Evolutionary conservation across 2,329 filamentous ascomycete species (phyloP).

Genomic region (Diaporthe vaccinii): DNA sequence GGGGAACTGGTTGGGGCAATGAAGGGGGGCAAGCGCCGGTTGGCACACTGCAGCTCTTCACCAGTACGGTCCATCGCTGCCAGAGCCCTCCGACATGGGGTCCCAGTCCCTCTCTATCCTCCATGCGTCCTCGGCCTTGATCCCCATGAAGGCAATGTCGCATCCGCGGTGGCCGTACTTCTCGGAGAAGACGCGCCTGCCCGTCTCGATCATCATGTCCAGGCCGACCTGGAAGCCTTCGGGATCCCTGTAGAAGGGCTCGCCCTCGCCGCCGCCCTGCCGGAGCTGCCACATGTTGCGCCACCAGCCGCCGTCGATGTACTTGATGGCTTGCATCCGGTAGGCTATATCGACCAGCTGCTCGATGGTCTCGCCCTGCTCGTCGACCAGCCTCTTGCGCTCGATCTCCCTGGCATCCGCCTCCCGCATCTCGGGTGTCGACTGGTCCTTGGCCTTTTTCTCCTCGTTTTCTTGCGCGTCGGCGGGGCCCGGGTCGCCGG

Average conservation of each 20-base stretch:
- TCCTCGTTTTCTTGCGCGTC: slow-evolving; percentile 44
- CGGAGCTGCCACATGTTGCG: slow-evolving; percentile 67
- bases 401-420: slow-evolving; percentile 53
- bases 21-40: neutral
- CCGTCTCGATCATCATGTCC: slow-evolving; percentile 60
- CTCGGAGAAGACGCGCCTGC: slow-evolving; percentile 54
- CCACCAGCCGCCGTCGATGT: slow-evolving; percentile 53
- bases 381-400: slow-evolving; percentile 49
- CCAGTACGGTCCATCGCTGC: slow-evolving; percentile 42
- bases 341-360: slow-evolving; percentile 48
- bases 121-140: slow-evolving; percentile 54
- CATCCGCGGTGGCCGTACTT: slow-evolving; percentile 60
- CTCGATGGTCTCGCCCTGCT: slow-evolving; percentile 49
- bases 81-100: slow-evolving; percentile 43
- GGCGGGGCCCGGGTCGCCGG: slow-evolving; percentile 50
- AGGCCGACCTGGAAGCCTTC: slow-evolving; percentile 61
- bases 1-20: neutral
- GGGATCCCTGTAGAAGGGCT: slow-evolving; percentile 66
- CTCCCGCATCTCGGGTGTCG: slow-evolving; percentile 46
- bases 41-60: slow-evolving; percentile 34
- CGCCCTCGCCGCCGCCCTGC: slow-evolving; percentile 65
- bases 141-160: slow-evolving; percentile 46
- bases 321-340: slow-evolving; percentile 59
- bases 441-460: slow-evolving; percentile 45
- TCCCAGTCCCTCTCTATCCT: slow-evolving; percentile 54